Evolutionary conservation across 495 filamentous ascomycete genomes (phyloP), one percentile per base, ranked within the genome.

Genomic region (Tuber melanosporum): DNA sequence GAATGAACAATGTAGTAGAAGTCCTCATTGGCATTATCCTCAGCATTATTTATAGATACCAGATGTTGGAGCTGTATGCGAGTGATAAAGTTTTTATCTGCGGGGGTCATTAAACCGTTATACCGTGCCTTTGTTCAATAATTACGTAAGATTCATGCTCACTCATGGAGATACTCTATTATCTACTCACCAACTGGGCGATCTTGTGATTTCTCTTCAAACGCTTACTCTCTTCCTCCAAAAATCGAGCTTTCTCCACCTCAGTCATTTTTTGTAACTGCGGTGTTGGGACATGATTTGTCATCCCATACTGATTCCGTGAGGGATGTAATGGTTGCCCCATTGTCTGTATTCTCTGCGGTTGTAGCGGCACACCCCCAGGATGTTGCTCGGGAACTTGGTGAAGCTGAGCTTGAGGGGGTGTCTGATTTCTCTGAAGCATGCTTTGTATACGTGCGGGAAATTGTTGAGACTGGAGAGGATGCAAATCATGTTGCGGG

Each of bases 141-240:
- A 82, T 22, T 82, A 71, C 14, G 42, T 42, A 47, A 19, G 57
- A 8, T 39, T 44, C 69, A 32, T 49, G 20, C 26, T 66, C 57
- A 36, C 15, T 20, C 57, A 36, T 32, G 17, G 1, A 36, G 57
- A 36, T 36, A 26, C 26, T 17, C 57, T 19, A 19, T 36, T 19
- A 66, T 14, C 6, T 26, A 41, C 76, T 32, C 72, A 82, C 81
- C 41, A 99, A 86, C 41, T 95, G 88, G 81, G 92, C 93, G 74
- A 99, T 99, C 86, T 99, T 99, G 86, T 98, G 95, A 83, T 98
- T 98, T 45, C 95, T 90, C 86, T 99, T 99, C 4, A 96, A 93
- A 71, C 96, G 90, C 85, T 94, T 97, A 15, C 95, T 94, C 83
- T 98, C 95, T 80, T 97, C 95, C 77, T 92, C 89, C 75, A 97